Evolutionary conservation across 2,329 filamentous ascomycete species (phyloP).

Genomic region (Cladosporium sphaerospermum): DNA sequence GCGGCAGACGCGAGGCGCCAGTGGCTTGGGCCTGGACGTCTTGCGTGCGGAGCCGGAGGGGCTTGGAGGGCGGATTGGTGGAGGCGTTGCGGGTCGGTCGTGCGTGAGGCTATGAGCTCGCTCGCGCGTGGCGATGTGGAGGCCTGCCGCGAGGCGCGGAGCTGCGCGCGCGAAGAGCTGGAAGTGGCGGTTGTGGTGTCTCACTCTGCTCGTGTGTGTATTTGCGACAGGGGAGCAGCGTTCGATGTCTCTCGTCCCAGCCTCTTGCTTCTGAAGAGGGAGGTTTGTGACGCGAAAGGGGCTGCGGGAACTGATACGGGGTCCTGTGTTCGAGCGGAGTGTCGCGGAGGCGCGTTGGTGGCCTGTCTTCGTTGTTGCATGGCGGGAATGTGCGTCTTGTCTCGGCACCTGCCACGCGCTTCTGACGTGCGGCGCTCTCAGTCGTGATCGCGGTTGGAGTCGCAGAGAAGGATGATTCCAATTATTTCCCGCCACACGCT

Average conservation of each 20-base stretch:
- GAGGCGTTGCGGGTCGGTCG: too few relatives aligned
- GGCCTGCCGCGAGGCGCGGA: not conserved
- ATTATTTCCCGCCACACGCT: too few relatives aligned
- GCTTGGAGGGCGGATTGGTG: not conserved
- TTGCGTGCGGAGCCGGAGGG: not conserved
- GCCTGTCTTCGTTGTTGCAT: not conserved
- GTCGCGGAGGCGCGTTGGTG: too few relatives aligned
- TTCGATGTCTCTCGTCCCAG: not conserved
- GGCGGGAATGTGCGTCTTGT: conserved; percentile 1
- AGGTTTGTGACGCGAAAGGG: not conserved
- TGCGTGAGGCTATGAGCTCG: too few relatives aligned
- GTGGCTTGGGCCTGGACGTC: conserved; percentile 4
- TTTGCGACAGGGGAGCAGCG: not conserved
- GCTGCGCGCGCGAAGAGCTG: too few relatives aligned
- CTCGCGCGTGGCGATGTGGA: not conserved
- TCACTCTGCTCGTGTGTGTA: too few relatives aligned
- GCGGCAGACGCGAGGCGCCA: not conserved
- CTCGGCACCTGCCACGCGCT: conserved; percentile 2
- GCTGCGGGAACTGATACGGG: too few relatives aligned
- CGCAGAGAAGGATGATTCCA: too few relatives aligned
- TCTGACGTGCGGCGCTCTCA: too few relatives aligned
- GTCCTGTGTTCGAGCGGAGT: too few relatives aligned
- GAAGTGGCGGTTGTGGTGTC: too few relatives aligned
- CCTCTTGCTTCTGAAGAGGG: conserved; percentile 7
- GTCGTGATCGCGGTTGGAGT: too few relatives aligned